Conservation (phyloP, 2,329 filamentous ascomycete species). For the Leptographium radiaticola region DNA sequence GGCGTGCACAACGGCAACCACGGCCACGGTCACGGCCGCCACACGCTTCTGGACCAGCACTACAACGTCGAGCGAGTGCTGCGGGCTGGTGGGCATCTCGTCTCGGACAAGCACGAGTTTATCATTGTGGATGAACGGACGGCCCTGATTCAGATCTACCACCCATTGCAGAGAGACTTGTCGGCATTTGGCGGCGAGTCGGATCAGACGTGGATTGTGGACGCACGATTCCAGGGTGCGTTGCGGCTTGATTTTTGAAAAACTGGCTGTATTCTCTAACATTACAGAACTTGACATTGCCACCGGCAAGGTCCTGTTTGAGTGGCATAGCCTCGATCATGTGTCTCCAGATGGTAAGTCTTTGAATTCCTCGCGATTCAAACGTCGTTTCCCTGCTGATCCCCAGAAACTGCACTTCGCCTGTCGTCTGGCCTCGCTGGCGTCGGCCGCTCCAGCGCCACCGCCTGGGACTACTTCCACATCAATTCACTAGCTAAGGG, state of each 20-base stretch:
- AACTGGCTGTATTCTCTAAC: not conserved
- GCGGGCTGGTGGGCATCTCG: conserved; percentile 31
- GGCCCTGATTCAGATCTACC: conserved; percentile 39
- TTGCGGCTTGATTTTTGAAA: too few species aligned
- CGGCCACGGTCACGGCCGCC: conserved; percentile 41
- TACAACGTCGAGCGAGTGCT: conserved; percentile 42
- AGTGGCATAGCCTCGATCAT: conserved; percentile 45
- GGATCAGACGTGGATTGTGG: conserved; percentile 42
- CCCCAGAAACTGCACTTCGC: conserved; percentile 16
- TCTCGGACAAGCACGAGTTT: conserved; percentile 42
- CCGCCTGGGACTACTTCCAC: conserved; percentile 36
- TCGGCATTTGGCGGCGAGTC: conserved; percentile 29
- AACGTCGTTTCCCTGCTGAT: conserved; percentile 8
- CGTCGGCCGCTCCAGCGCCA: conserved; percentile 14
- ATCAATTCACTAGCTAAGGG: conserved; percentile 37
- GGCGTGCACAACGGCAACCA: conserved; percentile 37
- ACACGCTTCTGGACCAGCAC: conserved; percentile 36
- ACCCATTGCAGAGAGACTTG: conserved; percentile 32
- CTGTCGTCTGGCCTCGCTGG: conserved; percentile 22
- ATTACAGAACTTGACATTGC: conserved; percentile 31
- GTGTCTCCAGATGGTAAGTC: conserved; percentile 30
- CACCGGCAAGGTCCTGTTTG: conserved; percentile 41
- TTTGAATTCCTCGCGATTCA: too few species aligned
- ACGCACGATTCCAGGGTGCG: conserved; percentile 32
- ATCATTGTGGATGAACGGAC: conserved; percentile 38